Percentiles rank a stretch among this genome's conserved stretches.
phyloP scores from a whole-genome alignment of 2,329 filamentous ascomycete species.

The Colletotrichum magnum region DNA sequence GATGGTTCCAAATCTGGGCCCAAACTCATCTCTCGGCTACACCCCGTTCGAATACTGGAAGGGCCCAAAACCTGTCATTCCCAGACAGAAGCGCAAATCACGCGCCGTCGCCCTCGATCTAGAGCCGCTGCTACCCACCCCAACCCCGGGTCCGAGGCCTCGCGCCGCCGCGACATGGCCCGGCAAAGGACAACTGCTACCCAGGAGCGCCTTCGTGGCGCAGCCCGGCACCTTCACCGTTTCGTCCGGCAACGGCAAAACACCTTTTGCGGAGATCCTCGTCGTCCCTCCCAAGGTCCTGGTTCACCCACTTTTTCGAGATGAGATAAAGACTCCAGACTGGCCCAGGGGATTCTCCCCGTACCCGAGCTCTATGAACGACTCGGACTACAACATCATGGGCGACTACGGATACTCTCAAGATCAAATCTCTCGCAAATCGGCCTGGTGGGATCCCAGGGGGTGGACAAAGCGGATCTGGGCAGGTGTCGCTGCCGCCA shows the following conservation, averaged over 20 bases:
- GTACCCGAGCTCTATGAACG: constrained; percentile 30
- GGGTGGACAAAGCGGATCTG: constrained; percentile 69
- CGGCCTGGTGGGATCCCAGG: constrained; percentile 59
- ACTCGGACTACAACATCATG: constrained; percentile 35
- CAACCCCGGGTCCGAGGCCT: constrained; percentile 23
- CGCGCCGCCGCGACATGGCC: constrained; percentile 37
- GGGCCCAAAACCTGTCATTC: constrained; percentile 43
- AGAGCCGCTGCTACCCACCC: constrained; percentile 34
- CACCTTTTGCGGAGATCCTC: constrained; percentile 33
- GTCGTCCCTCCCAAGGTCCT: constrained; percentile 38
- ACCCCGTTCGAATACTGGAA: constrained; percentile 47
- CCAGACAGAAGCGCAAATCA: constrained; percentile 29
- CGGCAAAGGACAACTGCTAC: constrained; percentile 5
- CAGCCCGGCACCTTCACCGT: constrained; percentile 31
- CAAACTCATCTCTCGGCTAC: constrained; percentile 42
- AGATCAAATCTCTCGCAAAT: constrained; percentile 11
- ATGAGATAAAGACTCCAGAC: constrained; percentile 39
- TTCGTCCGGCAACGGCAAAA: constrained; percentile 20
- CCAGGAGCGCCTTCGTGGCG: constrained; percentile 33
- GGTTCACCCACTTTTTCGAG: constrained; percentile 37
- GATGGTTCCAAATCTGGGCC: constrained; percentile 38
- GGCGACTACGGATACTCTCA: constrained; percentile 22
- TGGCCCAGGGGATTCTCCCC: constrained; percentile 33
- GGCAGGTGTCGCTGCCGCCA: constrained; percentile 56
- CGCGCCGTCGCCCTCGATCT: constrained; percentile 24